phyloP scores from a whole-genome alignment of 2,329 filamentous ascomycete genomes.

The Sporothrix pallida region DNA sequence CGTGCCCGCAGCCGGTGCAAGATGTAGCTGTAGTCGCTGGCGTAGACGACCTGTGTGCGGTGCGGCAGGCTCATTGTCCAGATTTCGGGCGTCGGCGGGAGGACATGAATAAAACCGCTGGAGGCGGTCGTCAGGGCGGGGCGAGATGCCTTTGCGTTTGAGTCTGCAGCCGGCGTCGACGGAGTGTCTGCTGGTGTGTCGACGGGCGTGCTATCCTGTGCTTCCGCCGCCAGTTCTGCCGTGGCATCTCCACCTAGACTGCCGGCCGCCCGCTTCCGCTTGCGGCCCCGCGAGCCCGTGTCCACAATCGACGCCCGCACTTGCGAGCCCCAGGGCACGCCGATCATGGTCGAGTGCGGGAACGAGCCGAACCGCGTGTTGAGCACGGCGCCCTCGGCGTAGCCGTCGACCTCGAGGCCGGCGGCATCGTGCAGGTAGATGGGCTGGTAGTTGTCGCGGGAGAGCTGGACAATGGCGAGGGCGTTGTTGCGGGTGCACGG shows the following conservation, averaged over 20 bases:
- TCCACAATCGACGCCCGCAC: conserved; percentile 88
- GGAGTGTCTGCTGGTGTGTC: conserved; percentile 27
- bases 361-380: conserved; percentile 96
- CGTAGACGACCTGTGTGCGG: conserved; percentile 85
- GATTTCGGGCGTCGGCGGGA: conserved; percentile 79
- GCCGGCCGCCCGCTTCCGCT: conserved; percentile 54
- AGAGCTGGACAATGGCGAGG: conserved; percentile 85
- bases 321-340: conserved; percentile 88
- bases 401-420: conserved; percentile 67
- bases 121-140: conserved; percentile 43
- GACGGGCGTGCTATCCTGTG: conserved; percentile 26
- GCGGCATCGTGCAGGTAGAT: conserved; percentile 69
- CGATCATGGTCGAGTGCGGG: conserved; percentile 77
- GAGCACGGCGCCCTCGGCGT: conserved; percentile 76
- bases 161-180: background rate
- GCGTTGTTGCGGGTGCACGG: conserved; percentile 64
- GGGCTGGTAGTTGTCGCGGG: conserved; percentile 82
- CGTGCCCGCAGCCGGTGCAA: conserved; percentile 75
- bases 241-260: conserved; percentile 46
- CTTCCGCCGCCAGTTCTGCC: background rate
- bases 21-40: conserved; percentile 84
- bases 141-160: conserved; percentile 42
- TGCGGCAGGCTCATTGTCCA: conserved; percentile 84
- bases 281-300: conserved; percentile 84
- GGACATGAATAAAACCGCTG: conserved; percentile 77